Evolutionary conservation across 2,329 filamentous ascomycete species (phyloP), one percentile per base, ranked within the genome.

Genomic region (Colletotrichum sp.): DNA sequence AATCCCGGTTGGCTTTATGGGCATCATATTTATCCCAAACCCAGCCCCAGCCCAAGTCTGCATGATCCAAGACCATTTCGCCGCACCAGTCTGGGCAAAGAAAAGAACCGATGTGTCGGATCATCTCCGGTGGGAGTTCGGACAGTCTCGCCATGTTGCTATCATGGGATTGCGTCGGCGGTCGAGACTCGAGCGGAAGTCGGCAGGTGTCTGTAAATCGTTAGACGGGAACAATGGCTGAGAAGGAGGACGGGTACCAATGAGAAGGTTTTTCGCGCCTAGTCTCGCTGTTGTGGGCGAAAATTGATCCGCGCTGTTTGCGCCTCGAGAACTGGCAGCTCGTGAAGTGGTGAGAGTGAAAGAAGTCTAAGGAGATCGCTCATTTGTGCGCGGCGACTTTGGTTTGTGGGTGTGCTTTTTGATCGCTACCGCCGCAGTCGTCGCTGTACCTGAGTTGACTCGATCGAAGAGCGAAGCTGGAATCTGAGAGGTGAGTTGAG

Each of bases 381-480:
- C 0, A 3, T 0, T 0, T 49, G 19, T 49, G 39, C 19, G 39
- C 39, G 19, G 19, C 39, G 11, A 22, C 11, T 22, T 12, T 5
- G n/a, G 0, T 22, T 22, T 3, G 11, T 52, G 44, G 44, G n/a
- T 13, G 44, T 22, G n/a, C 11, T 8, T 1, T 52, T 22, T 12
- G n/a, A 13, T 52, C 6, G n/a, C n/a, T 22, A 2, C n/a, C n/a
- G n/a, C 11, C 2, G 44, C 0, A 1, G 44, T 4, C 3, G n/a
- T 52, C 11, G 4, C n/a, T 25, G 44, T 22, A n/a, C 16, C 36
- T 8, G 16, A 39, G 3, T 9, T 16, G 36, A 8, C 16, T 39
- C 39, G 44, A 22, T 52, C 3, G 39, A 19, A 49, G 39, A n/a
- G 0, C 36, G 9, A 49, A n/a, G 19, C 39, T 0, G 19, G 0